Base-by-base conservation (phyloP, 768 basidiomycete genomes). In the Mycena filopes region DNA sequence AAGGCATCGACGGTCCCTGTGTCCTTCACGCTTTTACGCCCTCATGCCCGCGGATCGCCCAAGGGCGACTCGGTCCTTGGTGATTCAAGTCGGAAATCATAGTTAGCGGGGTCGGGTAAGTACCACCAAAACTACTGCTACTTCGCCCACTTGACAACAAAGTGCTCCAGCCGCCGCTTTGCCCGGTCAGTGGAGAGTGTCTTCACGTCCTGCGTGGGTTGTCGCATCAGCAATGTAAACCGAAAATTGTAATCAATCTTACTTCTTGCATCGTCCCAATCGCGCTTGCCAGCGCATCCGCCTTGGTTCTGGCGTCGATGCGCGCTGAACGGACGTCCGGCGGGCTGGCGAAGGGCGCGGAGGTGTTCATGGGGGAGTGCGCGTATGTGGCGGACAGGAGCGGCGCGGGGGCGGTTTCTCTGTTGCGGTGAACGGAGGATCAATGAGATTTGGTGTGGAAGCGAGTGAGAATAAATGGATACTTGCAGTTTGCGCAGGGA, bases 351-450 rank as follows among this genome's bases (percentile, higher is more conserved):
- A 76, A 76, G 1, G 77, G 74, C 16, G 72, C 66, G 2, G 75
- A 74, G 2, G 73, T 72, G 42, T 75, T 76, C 51, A 75, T 23
- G 2, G 71, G 60, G 10, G 77, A 77, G 56, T 76, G 57, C 21
- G 66, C 63, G 55, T 76, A 77, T 13, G 65, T 60, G 2, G 56
- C 58, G 33, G 69, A 42, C 31, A 75, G 64, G 26, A 73, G 55
- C 7, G 68, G 70, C 12, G 60, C 65, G 55, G 74, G 71, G 29
- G 41, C 50, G 1, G 64, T 20, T 46, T 63, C 65, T 38, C 75
- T 73, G 47, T n/a, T n/a, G n/a, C n/a, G n/a, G n/a, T n/a, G n/a
- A n/a, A n/a, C 8, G 29, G 65, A 46, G 18, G 20, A 46, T 26
- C 12, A 28, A 41, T 2, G 25, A 55, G 16, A 26, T 33, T n/a